Percentiles rank a stretch among this genome's conserved stretches.
Evolutionary conservation across 2,329 filamentous ascomycete genomes (phyloP).

Genomic region (Apiospora koreana): DNA sequence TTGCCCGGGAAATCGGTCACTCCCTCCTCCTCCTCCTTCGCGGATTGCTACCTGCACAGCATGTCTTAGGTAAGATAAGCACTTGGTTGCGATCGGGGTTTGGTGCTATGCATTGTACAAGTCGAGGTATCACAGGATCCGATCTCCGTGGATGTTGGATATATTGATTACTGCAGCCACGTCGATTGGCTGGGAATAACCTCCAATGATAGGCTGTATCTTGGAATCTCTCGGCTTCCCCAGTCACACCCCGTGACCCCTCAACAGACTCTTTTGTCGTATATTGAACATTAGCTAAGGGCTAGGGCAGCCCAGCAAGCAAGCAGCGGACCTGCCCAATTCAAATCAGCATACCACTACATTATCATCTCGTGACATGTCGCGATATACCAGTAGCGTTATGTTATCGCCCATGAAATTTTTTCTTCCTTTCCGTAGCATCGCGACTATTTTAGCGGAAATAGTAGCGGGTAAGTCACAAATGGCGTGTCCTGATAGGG

Average conservation of each 20-base stretch:
- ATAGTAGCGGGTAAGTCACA: neutral
- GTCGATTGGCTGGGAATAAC: neutral
- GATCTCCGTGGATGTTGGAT: neutral
- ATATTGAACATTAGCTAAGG: neutral
- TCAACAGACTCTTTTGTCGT: neutral
- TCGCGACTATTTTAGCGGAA: neutral
- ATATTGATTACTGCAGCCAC: neutral
- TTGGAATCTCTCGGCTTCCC: neutral
- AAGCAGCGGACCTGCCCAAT: neutral
- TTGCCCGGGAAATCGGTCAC: no score
- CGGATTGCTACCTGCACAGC: neutral
- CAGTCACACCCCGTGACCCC: conserved; percentile 3
- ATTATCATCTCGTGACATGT: neutral
- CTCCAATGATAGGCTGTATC: neutral
- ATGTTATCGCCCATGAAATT: neutral
- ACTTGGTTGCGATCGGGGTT: neutral
- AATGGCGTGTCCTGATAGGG: neutral
- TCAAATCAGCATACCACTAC: neutral
- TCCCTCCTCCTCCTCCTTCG: neutral
- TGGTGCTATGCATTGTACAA: conserved; percentile 1
- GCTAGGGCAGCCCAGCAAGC: neutral
- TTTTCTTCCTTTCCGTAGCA: neutral
- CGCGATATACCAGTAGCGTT: neutral
- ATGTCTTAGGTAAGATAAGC: conserved; percentile 5
- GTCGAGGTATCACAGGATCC: conserved; percentile 5